phyloP scores from a whole-genome alignment of 2,329 filamentous ascomycete genomes.

The Leptosphaerulina australis region DNA sequence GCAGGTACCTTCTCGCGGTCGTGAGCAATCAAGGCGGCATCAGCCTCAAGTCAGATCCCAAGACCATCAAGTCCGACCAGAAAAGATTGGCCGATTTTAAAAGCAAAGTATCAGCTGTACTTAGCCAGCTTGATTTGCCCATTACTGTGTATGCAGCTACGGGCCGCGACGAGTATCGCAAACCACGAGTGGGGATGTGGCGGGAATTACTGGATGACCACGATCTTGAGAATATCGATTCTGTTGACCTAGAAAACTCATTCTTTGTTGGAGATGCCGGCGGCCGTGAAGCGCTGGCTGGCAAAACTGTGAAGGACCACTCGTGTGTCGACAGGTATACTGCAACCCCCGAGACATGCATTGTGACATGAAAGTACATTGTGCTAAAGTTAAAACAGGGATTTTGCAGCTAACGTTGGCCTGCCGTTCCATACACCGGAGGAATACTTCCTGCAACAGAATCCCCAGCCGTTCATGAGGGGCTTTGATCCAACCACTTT shows the following conservation, averaged over 20 bases:
- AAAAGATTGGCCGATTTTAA: slow-evolving; percentile 82
- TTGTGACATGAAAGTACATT: not conserved
- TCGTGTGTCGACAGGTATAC: slow-evolving; percentile 64
- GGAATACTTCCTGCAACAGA: slow-evolving; percentile 80
- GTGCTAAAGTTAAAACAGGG: slow-evolving; percentile 42
- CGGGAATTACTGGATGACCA: slow-evolving; percentile 63
- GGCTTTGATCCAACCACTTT: slow-evolving; percentile 70
- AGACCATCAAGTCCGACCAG: slow-evolving; percentile 68
- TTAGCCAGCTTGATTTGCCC: slow-evolving; percentile 75
- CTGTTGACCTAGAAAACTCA: slow-evolving; percentile 72
- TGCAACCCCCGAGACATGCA: slow-evolving; percentile 4
- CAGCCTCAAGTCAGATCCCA: slow-evolving; percentile 74
- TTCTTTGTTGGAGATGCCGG: slow-evolving; percentile 91
- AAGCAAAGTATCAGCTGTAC: slow-evolving; percentile 72
- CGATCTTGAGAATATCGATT: slow-evolving; percentile 55
- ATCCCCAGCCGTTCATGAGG: slow-evolving; percentile 68
- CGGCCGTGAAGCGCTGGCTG: slow-evolving; percentile 53
- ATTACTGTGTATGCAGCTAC: slow-evolving; percentile 86
- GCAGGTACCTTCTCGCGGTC: slow-evolving; percentile 75
- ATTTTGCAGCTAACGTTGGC: slow-evolving; percentile 85
- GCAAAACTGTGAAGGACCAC: slow-evolving; percentile 59
- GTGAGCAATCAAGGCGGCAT: slow-evolving; percentile 90
- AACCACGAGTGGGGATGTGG: slow-evolving; percentile 93
- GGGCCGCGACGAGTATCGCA: slow-evolving; percentile 78
- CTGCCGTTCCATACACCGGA: slow-evolving; percentile 86